phyloP scores from a whole-genome alignment of 148 eudicot species.

The Rhododendron mucronatum region DNA sequence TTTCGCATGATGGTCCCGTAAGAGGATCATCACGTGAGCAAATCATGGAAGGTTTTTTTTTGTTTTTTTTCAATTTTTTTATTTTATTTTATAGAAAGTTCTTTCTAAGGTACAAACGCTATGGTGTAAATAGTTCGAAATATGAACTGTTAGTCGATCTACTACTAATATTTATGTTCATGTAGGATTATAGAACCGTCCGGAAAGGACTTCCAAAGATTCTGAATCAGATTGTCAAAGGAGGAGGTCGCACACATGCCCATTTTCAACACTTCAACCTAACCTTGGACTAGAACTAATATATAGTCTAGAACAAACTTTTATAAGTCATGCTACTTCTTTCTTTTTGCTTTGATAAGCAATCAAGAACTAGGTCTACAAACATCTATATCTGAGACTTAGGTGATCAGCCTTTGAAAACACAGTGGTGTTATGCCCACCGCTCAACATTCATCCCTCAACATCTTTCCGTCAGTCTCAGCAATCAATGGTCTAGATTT shows the following conservation, averaged over 20 bases:
- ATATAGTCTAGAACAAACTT: background rate
- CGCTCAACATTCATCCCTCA: too few relatives aligned
- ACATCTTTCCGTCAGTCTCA: rapidly evolving
- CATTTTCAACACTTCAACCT: background rate
- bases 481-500: too few relatives aligned
- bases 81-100: too few relatives aligned
- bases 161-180: background rate
- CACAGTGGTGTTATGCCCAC: background rate
- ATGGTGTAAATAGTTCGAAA: too few relatives aligned
- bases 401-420: background rate
- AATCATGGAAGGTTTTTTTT: too few relatives aligned
- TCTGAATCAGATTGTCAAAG: background rate
- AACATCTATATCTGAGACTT: too few relatives aligned
- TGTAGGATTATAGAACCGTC: background rate
- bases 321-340: background rate
- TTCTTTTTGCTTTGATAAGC: background rate
- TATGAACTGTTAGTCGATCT: background rate
- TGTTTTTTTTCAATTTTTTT: too few relatives aligned
- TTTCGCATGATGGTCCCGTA: too few relatives aligned
- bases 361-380: background rate
- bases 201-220: background rate
- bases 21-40: background rate
- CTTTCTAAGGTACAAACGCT: too few relatives aligned
- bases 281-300: background rate
- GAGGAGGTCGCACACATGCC: background rate